Conservation (phyloP, 805 yeast genomes). For the Candida cerambycidarum region DNA sequence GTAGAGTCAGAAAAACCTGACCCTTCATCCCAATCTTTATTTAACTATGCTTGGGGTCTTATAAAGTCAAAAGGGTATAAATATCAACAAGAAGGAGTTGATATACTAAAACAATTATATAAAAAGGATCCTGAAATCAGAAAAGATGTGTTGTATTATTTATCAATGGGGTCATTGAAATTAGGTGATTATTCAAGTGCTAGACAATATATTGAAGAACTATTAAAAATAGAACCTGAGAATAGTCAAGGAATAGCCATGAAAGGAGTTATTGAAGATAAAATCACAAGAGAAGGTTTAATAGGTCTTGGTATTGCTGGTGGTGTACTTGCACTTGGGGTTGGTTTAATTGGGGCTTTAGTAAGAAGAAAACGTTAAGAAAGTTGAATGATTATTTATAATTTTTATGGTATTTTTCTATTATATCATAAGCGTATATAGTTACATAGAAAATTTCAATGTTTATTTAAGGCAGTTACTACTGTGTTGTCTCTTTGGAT, state of each 20-base stretch:
- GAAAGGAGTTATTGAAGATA: slow-evolving; percentile 76
- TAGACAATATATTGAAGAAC: slow-evolving; percentile 76
- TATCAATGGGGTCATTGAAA: slow-evolving; percentile 85
- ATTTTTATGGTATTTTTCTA: background rate
- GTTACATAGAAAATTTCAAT: slow-evolving; percentile 2
- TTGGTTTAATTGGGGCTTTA: slow-evolving; percentile 54
- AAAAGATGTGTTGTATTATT: slow-evolving; percentile 84
- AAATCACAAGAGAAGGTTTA: slow-evolving; percentile 82
- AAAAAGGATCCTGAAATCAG: slow-evolving; percentile 79
- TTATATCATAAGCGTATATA: background rate
- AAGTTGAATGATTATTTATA: background rate
- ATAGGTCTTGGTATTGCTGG: slow-evolving; percentile 86
- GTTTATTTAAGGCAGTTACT: background rate
- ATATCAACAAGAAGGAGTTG: slow-evolving; percentile 79
- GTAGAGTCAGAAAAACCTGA: slow-evolving; percentile 77
- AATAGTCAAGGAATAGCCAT: slow-evolving; percentile 74
- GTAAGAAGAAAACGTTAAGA: slow-evolving; percentile 30
- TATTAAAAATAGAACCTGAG: slow-evolving; percentile 78
- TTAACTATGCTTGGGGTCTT: slow-evolving; percentile 96
- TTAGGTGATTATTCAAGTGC: slow-evolving; percentile 86
- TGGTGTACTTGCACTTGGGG: slow-evolving; percentile 82
- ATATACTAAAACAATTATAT: slow-evolving; percentile 66
- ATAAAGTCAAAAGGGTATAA: slow-evolving; percentile 64
- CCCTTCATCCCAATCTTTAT: slow-evolving; percentile 78
- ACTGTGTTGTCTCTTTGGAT: background rate